Base-by-base conservation (phyloP, 1,284 basidiomycete genomes). In the Tremellales sp. region DNA sequence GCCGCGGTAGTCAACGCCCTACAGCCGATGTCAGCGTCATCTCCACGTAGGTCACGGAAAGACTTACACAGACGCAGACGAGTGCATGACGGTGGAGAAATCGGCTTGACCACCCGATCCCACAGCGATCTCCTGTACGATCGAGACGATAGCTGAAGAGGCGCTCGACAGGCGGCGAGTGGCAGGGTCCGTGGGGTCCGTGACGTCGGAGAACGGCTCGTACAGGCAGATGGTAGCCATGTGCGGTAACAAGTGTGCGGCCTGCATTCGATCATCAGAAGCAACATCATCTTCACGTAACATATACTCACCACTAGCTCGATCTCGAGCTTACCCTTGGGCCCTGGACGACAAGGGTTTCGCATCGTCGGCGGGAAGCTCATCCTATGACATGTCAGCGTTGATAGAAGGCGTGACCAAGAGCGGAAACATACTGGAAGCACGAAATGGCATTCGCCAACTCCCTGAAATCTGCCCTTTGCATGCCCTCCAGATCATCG, bases 151-250 rank as follows among this genome's bases (percentile, higher is more conserved):
- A 3, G 48, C 57, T 19, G 68, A 67, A 17, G 68, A 59, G 8
- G 71, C 67, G 21, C 55, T 54, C 4, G 67, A 37, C 8, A 75
- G 53, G 6, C 70, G 57, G 8, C 62, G 47, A 11, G 64, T 56
- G 1, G 71, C 56, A 17, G 52, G 58, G 52, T 74, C 70, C 23
- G 60, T 56, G 3, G 62, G 54, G 44, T 73, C 70, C 7, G 57
- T 52, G 21, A 73, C 50, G 45, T 73, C 66, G 1, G 72, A 71
- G 40, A 72, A 74, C 7, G 68, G 61, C 49, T 75, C 73, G 52
- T 72, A 70, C 4, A 75, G 60, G 31, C 62, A 68, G 41, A 74
- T 74, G 35, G 61, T 58, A 1, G 68, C 65, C 26, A 64, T 54
- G 42, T 72, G 64, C 4, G 71, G 71, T 3, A 72, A 23, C 51